Base-by-base conservation (phyloP, 1,284 basidiomycete species). In the Quambalaria eucalypti region DNA sequence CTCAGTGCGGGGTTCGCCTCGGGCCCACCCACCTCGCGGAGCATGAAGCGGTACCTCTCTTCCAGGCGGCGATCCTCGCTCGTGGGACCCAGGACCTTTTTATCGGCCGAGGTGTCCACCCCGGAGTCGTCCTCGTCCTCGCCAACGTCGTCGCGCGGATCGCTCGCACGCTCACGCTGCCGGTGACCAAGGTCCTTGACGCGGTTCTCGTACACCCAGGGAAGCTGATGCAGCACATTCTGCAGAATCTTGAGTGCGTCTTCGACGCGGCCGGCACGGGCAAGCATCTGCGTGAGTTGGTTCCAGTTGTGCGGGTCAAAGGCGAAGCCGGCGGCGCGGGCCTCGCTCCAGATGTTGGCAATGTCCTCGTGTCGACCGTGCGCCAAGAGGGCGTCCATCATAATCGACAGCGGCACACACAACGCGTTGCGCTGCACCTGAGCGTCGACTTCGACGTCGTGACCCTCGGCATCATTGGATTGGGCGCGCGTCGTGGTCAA, bases 281-380 rank as follows among this genome's bases (percentile, higher is more conserved):
- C 80, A 30, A 93, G 81, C 12, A 86, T 87, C 2, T 85, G 79
- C 25, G 81, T 82, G 25, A 93, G 80, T 68, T 89, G 85, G 72
- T 96, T 97, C 87, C 90, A 98, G 76, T 96, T 97, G 66, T 87
- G 84, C 10, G 87, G 82, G 72, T 96, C 90, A 70, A 92, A 90
- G 2, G 81, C 81, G 64, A 93, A 87, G 1, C 89, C 88, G n/a
- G 80, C 76, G 5, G 77, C 62, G 59, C 83, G 81, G 48, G 88
- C 81, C 28, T 78, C 72, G 16, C 79, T 77, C 92, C 93, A 97
- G 0, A 82, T 78, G 10, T 76, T 71, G 19, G 85, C 82, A 38
- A 95, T 81, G 54, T 85, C 82, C 1, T 79, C 77, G 2, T 88
- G 88, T 36, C 91, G 77, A 1, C 65, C 71, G 5, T 64, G 63